Evolutionary conservation across 495 filamentous ascomycete genomes (phyloP), one percentile per base, ranked within the genome.

Genomic region (Penicillium cinerascens): DNA sequence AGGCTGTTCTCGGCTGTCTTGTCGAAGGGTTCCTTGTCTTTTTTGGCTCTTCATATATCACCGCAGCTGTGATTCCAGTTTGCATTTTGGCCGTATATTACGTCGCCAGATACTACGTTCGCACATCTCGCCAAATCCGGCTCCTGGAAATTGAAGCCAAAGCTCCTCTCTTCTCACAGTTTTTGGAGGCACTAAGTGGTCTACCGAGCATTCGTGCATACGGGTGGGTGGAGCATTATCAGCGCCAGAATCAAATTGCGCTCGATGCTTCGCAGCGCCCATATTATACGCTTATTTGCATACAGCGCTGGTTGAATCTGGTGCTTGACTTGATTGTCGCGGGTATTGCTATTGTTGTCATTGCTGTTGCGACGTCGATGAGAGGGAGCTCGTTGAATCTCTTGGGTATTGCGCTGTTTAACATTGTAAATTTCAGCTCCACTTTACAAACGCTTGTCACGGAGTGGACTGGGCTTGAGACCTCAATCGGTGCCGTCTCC

Each of bases 181-280:
- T 92, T 55, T 74, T 80, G 0, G 83, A 85, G 10, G 77, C 80
- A 0, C 71, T 90, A 4, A 75, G 76, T 0, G 89, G 88, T 13
- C 76, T 89, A 0, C 64, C 80, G 23, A 90, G 83, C 11, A 88
- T 93, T 49, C 82, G 88, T 10, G 82, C 84, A 1, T 91, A 86
- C 60, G 80, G 78, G 44, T 88, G 87, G 73, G 61, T 73, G 0
- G 65, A 80, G 33, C 70, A 74, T 2, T 87, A 85, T 55, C 74
- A 83, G 43, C 65, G 76, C 2, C 71, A 76, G 29, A 87, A 86
- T 79, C 77, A 77, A 56, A 51, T 60, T 39, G 75, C 77, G 40
- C 72, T 91, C 3, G 84, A 91, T 59, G 68, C 44, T 74, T 83
- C 71, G 51, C 77, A 59, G 65, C 75, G 35, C 60, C 83, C 47